Percentiles rank a stretch among this genome's conserved stretches.
Conservation (phyloP, 2,329 filamentous ascomycete species). For the Pseudocercospora fuligena region DNA sequence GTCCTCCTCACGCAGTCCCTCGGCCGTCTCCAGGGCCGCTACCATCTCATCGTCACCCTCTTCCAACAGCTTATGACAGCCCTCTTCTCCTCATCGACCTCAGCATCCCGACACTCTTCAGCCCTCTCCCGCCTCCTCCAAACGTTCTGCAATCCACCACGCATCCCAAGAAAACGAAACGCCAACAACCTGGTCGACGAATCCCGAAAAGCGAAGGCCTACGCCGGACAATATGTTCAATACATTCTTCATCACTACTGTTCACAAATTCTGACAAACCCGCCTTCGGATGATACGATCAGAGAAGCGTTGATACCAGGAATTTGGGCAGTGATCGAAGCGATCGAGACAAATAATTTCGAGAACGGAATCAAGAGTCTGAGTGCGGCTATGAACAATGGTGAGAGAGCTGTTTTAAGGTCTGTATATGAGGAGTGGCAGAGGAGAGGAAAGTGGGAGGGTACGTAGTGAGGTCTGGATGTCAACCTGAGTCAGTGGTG, state of each 20-base stretch:
- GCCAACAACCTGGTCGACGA: slow-evolving; percentile 58
- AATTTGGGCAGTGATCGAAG: slow-evolving; percentile 58
- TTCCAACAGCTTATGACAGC: slow-evolving; percentile 61
- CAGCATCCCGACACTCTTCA: slow-evolving; percentile 48
- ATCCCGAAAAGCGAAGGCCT: slow-evolving; percentile 62
- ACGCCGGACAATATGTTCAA: slow-evolving; percentile 62
- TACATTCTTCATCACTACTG: slow-evolving; percentile 64
- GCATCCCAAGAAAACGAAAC: slow-evolving; percentile 43
- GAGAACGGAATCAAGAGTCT: slow-evolving; percentile 54
- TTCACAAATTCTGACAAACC: slow-evolving; percentile 54
- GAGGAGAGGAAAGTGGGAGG: slow-evolving; percentile 42
- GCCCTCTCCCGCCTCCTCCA: slow-evolving; percentile 61
- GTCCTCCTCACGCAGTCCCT: slow-evolving; percentile 62
- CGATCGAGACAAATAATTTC: slow-evolving; percentile 50
- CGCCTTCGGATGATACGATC: slow-evolving; percentile 53
- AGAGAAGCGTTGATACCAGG: slow-evolving; percentile 59
- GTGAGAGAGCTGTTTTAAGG: slow-evolving; percentile 58
- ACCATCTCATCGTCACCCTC: slow-evolving; percentile 62
- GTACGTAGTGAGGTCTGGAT: slow-evolving; percentile 18
- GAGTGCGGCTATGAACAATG: slow-evolving; percentile 58
- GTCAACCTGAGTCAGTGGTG: background rate
- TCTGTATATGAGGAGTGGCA: slow-evolving; percentile 58
- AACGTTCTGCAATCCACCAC: slow-evolving; percentile 66
- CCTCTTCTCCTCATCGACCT: slow-evolving; percentile 54
- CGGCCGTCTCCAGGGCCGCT: slow-evolving; percentile 62